These are phyloP conservation scores for Ogataea degrootiae DNA, from an alignment of 805 yeast species.

Conservation along the genomic window DNA sequence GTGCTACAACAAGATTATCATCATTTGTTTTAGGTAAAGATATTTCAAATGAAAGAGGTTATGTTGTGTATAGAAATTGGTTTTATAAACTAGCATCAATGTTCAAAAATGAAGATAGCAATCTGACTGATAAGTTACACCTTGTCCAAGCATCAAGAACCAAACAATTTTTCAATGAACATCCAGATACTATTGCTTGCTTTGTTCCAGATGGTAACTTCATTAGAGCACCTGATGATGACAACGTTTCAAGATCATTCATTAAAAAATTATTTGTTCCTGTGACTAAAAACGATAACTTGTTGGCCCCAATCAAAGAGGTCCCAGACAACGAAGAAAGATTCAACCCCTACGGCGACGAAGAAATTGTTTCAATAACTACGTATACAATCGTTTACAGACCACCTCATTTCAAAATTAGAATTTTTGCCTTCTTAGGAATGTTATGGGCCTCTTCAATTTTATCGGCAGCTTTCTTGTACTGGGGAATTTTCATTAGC, in stretches of 20 bases:
- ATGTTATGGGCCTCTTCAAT: slow-evolving; percentile 44
- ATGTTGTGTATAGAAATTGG: slow-evolving; percentile 48
- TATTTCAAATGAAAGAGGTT: slow-evolving; percentile 65
- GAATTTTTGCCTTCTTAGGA: slow-evolving; percentile 47
- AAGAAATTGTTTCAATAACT: slow-evolving; percentile 28
- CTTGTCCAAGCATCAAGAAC: slow-evolving; percentile 54
- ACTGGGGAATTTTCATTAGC: slow-evolving; percentile 16
- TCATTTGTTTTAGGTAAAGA: slow-evolving; percentile 72
- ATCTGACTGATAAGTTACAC: slow-evolving; percentile 40
- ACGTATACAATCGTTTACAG: slow-evolving; percentile 74
- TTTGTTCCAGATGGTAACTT: slow-evolving; percentile 78
- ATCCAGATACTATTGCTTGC: slow-evolving; percentile 43
- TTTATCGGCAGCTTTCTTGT: slow-evolving; percentile 23
- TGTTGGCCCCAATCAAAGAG: slow-evolving; percentile 39
- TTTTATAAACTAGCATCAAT: slow-evolving; percentile 29
- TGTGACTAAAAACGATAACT: slow-evolving; percentile 73
- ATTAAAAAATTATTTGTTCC: slow-evolving; percentile 69
- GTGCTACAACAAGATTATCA: slow-evolving; percentile 61
- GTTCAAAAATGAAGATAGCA: not conserved
- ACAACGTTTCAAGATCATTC: slow-evolving; percentile 62
- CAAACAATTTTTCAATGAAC: slow-evolving; percentile 34
- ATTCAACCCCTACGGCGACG: slow-evolving; percentile 31
- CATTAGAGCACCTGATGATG: slow-evolving; percentile 84
- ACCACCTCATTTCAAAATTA: slow-evolving; percentile 68
- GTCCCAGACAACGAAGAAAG: slow-evolving; percentile 25